phyloP scores from a whole-genome alignment of 2,329 filamentous ascomycete genomes.

The Epichloe aotearoae region DNA sequence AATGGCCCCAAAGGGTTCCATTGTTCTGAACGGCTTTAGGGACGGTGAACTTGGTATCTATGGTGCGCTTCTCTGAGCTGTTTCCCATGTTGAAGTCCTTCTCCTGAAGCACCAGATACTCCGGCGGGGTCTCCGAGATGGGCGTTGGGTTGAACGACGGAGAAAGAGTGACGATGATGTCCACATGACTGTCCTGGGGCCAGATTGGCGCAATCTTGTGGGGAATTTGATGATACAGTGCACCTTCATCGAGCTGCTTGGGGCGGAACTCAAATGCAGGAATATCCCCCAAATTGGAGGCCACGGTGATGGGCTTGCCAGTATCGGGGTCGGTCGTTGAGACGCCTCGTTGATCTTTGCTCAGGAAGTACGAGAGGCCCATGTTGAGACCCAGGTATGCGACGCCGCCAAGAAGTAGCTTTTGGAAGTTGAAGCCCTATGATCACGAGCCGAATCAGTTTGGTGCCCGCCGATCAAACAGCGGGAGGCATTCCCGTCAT shows the following conservation, averaged over 20 bases:
- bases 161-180: constrained; percentile 77
- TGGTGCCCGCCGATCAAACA: neutral
- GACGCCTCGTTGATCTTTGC: constrained; percentile 33
- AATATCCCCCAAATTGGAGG: constrained; percentile 41
- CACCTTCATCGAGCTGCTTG: constrained; percentile 44
- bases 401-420: constrained; percentile 37
- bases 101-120: constrained; percentile 66
- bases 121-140: constrained; percentile 49
- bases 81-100: constrained; percentile 68
- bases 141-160: constrained; percentile 56
- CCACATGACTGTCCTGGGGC: constrained; percentile 64
- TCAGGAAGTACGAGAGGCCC: constrained; percentile 38
- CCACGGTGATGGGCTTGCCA: constrained; percentile 39
- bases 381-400: constrained; percentile 49
- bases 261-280: constrained; percentile 54
- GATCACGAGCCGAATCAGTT: neutral
- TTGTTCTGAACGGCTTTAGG: constrained; percentile 77
- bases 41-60: constrained; percentile 65
- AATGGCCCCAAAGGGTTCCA: constrained; percentile 88
- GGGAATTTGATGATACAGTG: constrained; percentile 51
- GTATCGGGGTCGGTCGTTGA: constrained; percentile 33
- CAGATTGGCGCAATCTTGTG: constrained; percentile 74
- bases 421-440: constrained; percentile 27
- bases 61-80: constrained; percentile 62
- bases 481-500: neutral